Conservation (phyloP, 2,329 filamentous ascomycete species). For the Cercospora zeae-maydis region DNA sequence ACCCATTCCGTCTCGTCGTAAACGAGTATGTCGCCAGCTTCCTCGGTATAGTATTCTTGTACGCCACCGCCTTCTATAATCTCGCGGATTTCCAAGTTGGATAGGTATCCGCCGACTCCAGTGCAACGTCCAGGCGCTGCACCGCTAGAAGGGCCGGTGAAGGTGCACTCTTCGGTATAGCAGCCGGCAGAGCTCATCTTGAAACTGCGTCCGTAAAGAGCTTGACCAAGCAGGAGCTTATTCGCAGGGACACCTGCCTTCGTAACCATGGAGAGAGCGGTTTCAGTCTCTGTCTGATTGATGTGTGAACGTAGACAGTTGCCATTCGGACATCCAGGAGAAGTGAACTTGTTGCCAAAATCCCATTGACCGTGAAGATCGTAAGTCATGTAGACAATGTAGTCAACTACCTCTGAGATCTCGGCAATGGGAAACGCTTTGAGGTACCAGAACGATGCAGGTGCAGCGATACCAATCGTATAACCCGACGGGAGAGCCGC, state of each 20-base stretch:
- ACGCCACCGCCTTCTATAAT: conserved; percentile 2
- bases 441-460: conserved; percentile 35
- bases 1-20: conserved; percentile 28
- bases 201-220: conserved; percentile 39
- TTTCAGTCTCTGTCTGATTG: conserved; percentile 27
- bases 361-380: conserved; percentile 43
- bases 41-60: conserved; percentile 1
- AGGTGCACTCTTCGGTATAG: conserved; percentile 27
- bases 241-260: conserved; percentile 21
- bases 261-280: conserved; percentile 23
- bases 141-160: conserved; percentile 27
- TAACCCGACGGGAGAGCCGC: conserved; percentile 14
- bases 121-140: conserved; percentile 33
- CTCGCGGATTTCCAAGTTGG: conserved; percentile 5
- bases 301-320: conserved; percentile 35
- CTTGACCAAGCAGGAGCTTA: conserved; percentile 39
- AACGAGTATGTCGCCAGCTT: conserved; percentile 16
- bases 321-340: conserved; percentile 32
- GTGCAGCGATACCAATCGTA: conserved; percentile 30
- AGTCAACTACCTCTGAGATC: conserved; percentile 29
- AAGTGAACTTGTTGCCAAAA: conserved; percentile 33
- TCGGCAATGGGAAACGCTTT: conserved; percentile 29
- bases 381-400: conserved; percentile 22
- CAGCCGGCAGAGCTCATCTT: conserved; percentile 36
- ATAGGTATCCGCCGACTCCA: conserved; percentile 13